Evolutionary conservation across 805 yeast genomes (phyloP).

Genomic region (Maudiozyma serrabonitensis): DNA sequence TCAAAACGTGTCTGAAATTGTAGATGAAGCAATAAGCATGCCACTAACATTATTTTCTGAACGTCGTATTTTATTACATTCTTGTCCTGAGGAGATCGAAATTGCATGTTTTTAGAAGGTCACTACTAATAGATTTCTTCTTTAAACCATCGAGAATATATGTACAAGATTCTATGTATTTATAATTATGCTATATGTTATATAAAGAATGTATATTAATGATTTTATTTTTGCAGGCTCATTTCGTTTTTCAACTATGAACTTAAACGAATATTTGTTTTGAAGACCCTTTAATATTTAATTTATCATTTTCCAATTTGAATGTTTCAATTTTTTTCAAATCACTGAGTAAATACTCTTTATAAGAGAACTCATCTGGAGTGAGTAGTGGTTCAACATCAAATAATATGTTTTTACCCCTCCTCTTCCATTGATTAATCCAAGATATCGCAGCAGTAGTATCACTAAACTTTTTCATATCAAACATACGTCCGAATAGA

Average conservation of each 20-base stretch:
- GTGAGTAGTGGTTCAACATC: constrained; percentile 19
- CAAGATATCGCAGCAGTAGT: constrained; percentile 55
- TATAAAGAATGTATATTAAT: no score
- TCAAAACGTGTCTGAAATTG: background rate
- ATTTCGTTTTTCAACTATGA: background rate
- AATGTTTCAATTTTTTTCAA: constrained; percentile 5
- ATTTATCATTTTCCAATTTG: constrained; percentile 1
- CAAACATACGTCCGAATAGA: constrained; percentile 38
- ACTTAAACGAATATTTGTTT: constrained; percentile 1
- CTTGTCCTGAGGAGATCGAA: background rate
- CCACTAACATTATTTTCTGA: background rate
- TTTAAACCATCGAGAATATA: background rate
- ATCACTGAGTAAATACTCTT: constrained; percentile 7
- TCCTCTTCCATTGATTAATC: constrained; percentile 47
- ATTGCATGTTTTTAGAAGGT: background rate
- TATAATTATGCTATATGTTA: background rate
- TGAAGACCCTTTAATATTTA: background rate
- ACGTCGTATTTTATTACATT: background rate
- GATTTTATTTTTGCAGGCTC: background rate
- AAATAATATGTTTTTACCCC: constrained; percentile 35
- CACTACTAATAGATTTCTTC: background rate
- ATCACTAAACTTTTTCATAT: constrained; percentile 44
- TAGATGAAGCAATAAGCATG: background rate
- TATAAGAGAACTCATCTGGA: constrained; percentile 12
- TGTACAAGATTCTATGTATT: background rate